Evolutionary conservation across 306 rosid genomes (phyloP).

Genomic region (Lotus japonicus): DNA sequence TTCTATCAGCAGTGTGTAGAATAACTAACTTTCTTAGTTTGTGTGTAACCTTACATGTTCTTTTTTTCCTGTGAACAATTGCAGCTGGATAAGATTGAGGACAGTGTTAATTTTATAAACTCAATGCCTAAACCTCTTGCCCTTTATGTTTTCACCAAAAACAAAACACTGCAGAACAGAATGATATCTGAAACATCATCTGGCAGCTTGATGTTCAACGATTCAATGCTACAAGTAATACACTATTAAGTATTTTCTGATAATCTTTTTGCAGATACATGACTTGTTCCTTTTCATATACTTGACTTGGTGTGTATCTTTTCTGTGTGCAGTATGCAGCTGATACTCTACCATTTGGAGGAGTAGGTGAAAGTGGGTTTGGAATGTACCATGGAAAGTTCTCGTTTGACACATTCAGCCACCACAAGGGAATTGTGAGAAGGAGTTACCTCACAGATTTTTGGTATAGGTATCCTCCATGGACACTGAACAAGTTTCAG

Average conservation of each 20-base stretch:
- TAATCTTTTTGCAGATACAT: background rate
- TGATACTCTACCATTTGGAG: conserved; percentile 73
- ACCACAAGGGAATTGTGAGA: conserved; percentile 42
- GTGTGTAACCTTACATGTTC: background rate
- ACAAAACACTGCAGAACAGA: conserved; percentile 43
- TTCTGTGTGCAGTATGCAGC: conserved; percentile 54
- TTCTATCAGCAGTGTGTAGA: background rate
- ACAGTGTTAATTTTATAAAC: conserved; percentile 55
- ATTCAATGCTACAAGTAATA: conserved; percentile 56
- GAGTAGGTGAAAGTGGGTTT: conserved; percentile 73
- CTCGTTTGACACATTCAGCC: conserved; percentile 80
- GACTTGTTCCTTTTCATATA: background rate
- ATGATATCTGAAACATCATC: conserved; percentile 70
- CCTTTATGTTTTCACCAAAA: conserved; percentile 64
- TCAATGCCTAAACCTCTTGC: conserved; percentile 72
- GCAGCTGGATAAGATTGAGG: conserved; percentile 69
- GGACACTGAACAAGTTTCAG: conserved; percentile 53
- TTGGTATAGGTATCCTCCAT: conserved; percentile 82
- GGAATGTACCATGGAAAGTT: conserved; percentile 80
- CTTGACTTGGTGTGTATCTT: background rate
- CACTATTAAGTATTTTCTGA: background rate
- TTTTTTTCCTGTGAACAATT: background rate
- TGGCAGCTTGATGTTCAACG: conserved; percentile 59
- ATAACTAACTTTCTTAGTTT: no score
- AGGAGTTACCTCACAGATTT: conserved; percentile 61